These are phyloP conservation scores for Dothistroma pini DNA, from an alignment of 2,329 filamentous ascomycete genomes.

Conservation along the genomic window DNA sequence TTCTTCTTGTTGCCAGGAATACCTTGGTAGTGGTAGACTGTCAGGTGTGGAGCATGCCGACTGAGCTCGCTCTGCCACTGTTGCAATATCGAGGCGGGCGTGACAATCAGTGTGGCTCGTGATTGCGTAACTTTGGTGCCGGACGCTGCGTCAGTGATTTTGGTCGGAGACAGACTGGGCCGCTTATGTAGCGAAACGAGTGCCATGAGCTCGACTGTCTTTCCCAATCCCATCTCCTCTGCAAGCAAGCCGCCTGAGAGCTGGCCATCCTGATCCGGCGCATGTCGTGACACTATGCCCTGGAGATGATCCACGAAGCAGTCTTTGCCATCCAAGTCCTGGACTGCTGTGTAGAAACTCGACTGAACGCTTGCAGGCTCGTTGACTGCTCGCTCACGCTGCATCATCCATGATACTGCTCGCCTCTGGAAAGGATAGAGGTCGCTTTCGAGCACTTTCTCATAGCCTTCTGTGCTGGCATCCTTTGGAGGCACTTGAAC, in stretches of 20 bases:
- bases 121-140: slow-evolving; percentile 48
- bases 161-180: slow-evolving; percentile 27
- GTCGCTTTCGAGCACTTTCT: slow-evolving; percentile 29
- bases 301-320: slow-evolving; percentile 63
- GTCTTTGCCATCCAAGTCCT: slow-evolving; percentile 46
- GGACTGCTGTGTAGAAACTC: slow-evolving; percentile 22
- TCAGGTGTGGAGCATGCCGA: slow-evolving; percentile 54
- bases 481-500: slow-evolving; percentile 58
- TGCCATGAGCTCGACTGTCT: slow-evolving; percentile 71
- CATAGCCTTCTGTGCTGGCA: slow-evolving; percentile 10
- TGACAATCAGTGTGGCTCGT: slow-evolving; percentile 60
- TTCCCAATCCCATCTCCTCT: slow-evolving; percentile 81
- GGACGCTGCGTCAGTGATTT: slow-evolving; percentile 38
- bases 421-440: slow-evolving; percentile 71
- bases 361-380: not conserved
- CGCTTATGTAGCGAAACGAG: slow-evolving; percentile 63
- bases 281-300: slow-evolving; percentile 46
- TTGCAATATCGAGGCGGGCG: slow-evolving; percentile 57
- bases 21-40: slow-evolving; percentile 56
- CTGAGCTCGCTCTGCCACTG: slow-evolving; percentile 62
- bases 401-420: slow-evolving; percentile 66
- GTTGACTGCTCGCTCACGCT: slow-evolving; percentile 56
- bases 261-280: slow-evolving; percentile 41
- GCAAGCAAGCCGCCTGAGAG: slow-evolving; percentile 63
- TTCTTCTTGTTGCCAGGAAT: slow-evolving; percentile 37